Conservation (phyloP, 768 basidiomycete species). For the Tylopilus rubrobrunneus region DNA sequence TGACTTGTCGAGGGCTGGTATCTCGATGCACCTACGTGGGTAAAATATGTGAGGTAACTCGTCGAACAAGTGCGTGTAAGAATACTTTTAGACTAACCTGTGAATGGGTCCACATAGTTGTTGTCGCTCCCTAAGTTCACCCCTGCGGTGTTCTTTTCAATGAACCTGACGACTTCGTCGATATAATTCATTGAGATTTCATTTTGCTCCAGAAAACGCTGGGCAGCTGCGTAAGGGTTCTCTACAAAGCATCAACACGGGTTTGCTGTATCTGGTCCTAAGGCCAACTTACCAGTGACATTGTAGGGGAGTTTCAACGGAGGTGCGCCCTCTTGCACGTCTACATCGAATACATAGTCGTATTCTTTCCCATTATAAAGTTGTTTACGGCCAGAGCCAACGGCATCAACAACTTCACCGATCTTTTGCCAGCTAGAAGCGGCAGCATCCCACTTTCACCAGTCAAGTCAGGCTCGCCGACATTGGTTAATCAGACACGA, state of each 20-base stretch:
- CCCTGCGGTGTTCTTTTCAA: conserved; percentile 85
- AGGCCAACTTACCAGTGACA: conserved; percentile 55
- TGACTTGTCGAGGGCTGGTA: conserved; percentile 47
- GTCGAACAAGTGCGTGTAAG: neutral
- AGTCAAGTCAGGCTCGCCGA: neutral
- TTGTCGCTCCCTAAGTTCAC: conserved; percentile 61
- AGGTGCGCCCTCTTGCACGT: conserved; percentile 88
- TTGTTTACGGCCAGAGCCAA: conserved; percentile 85
- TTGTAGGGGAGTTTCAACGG: conserved; percentile 95
- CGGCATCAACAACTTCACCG: conserved; percentile 94
- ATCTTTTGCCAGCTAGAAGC: conserved; percentile 82
- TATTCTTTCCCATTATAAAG: conserved; percentile 93
- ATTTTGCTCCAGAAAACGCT: conserved; percentile 79
- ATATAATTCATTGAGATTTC: conserved; percentile 80
- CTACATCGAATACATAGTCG: conserved; percentile 99
- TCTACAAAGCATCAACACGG: conserved; percentile 44
- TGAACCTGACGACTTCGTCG: conserved; percentile 90
- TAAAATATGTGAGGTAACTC: neutral
- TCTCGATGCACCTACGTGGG: conserved; percentile 53
- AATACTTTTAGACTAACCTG: conserved; percentile 46
- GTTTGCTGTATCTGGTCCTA: neutral
- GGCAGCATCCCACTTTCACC: conserved; percentile 71
- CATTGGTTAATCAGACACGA: neutral
- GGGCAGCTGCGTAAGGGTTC: conserved; percentile 87
- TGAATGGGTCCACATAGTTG: conserved; percentile 84